phyloP scores from a whole-genome alignment of 345 rosid species.

The Conringia planisiliqua region DNA sequence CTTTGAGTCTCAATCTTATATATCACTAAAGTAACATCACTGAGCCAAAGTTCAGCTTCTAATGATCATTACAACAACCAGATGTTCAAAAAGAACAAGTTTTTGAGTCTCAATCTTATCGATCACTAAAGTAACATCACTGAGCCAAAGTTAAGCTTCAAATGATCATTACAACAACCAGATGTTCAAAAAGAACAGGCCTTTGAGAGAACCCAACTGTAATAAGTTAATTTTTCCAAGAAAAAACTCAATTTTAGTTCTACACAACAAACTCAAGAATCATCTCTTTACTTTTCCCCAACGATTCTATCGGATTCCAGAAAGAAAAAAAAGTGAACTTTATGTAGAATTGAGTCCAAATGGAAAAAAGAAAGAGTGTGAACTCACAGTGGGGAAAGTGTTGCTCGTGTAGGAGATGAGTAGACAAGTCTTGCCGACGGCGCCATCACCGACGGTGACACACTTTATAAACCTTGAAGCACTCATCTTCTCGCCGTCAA shows the following conservation, averaged over 20 bases:
- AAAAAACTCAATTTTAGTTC: background rate
- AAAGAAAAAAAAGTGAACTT: too few species aligned
- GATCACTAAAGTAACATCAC: background rate
- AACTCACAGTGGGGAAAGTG: slow-evolving; percentile 65
- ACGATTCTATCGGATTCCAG: background rate
- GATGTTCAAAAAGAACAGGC: background rate
- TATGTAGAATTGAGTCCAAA: background rate
- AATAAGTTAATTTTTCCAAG: background rate
- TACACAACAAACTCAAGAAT: background rate
- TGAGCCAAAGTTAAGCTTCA: background rate
- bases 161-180: background rate
- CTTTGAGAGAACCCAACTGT: background rate
- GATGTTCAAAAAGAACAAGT: background rate
- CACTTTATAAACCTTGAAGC: slow-evolving; percentile 73
- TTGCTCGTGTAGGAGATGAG: slow-evolving; percentile 77
- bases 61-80: background rate
- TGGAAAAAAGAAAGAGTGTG: background rate
- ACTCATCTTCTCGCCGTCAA: slow-evolving; percentile 42
- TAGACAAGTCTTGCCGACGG: slow-evolving; percentile 79
- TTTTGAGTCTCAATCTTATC: background rate
- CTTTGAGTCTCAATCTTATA: background rate
- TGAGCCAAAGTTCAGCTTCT: background rate
- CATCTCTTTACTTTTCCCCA: background rate
- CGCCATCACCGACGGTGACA: slow-evolving; percentile 79
- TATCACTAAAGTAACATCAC: background rate